phyloP scores from a whole-genome alignment of 2,329 filamentous ascomycete species.

The Davidsoniella eucalypti region DNA sequence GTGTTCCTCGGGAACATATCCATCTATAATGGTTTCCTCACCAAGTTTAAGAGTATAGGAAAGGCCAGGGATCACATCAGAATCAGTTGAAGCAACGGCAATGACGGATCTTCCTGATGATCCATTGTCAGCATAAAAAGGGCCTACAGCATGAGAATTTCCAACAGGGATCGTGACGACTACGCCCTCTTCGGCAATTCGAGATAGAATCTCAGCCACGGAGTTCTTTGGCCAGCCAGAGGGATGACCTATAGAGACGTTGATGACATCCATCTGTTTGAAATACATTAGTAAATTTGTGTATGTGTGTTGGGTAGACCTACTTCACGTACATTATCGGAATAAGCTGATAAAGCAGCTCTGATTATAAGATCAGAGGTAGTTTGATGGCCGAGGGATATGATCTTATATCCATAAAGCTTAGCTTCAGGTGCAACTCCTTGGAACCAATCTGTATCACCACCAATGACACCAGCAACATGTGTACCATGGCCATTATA shows the following conservation, averaged over 20 bases:
- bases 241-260: slow-evolving; percentile 23
- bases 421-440: slow-evolving; percentile 17
- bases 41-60: no score
- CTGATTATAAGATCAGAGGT: no score
- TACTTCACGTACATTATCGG: no score
- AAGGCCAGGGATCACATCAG: background rate
- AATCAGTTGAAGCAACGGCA: slow-evolving; percentile 24
- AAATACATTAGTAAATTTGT: slow-evolving; percentile 10
- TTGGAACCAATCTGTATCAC: no score
- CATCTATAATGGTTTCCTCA: no score
- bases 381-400: no score
- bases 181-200: slow-evolving; percentile 28
- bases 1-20: background rate
- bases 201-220: slow-evolving; percentile 25
- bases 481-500: no score
- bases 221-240: slow-evolving; percentile 25
- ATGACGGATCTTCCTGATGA: slow-evolving; percentile 26
- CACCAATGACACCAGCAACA: slow-evolving; percentile 17
- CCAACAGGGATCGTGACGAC: slow-evolving; percentile 34
- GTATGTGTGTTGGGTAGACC: no score
- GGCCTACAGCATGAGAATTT: slow-evolving; percentile 33
- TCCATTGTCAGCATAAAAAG: slow-evolving; percentile 28
- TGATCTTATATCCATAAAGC: slow-evolving; percentile 16
- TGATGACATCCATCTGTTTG: slow-evolving; percentile 23
- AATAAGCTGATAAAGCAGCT: no score